phyloP scores from a whole-genome alignment of 306 rosid species.

The Inga laurina region DNA sequence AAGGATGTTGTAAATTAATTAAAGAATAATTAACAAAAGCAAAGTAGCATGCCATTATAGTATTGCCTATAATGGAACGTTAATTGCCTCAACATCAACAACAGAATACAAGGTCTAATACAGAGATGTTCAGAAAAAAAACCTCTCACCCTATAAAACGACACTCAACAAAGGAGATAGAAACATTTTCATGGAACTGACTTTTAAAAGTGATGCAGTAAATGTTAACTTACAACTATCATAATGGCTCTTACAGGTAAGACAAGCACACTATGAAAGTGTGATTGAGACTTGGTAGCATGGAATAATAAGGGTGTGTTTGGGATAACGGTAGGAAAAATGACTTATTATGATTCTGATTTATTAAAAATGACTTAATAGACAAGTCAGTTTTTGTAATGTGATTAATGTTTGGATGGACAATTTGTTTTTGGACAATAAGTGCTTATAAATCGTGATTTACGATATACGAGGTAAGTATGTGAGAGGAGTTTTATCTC shows the following conservation, averaged over 20 bases:
- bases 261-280: background rate
- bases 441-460: too few relatives aligned
- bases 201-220: background rate
- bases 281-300: background rate
- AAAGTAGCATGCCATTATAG: conserved; percentile 1
- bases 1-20: background rate
- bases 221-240: background rate
- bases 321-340: too few relatives aligned
- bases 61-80: background rate
- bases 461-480: too few relatives aligned
- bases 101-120: background rate
- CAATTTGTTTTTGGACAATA: too few relatives aligned
- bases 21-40: background rate
- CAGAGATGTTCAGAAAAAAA: background rate
- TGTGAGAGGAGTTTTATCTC: too few relatives aligned
- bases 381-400: too few relatives aligned
- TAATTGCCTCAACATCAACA: background rate
- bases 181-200: background rate
- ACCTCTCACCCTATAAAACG: background rate
- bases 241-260: background rate
- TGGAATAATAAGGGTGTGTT: background rate
- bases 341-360: too few relatives aligned
- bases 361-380: too few relatives aligned
- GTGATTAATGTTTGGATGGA: too few relatives aligned
- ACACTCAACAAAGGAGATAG: background rate